A percentile compares a stretch with the other conserved stretches of the same genome.
Conservation (phyloP, 495 filamentous ascomycete species). For the Penicillium lagena region DNA sequence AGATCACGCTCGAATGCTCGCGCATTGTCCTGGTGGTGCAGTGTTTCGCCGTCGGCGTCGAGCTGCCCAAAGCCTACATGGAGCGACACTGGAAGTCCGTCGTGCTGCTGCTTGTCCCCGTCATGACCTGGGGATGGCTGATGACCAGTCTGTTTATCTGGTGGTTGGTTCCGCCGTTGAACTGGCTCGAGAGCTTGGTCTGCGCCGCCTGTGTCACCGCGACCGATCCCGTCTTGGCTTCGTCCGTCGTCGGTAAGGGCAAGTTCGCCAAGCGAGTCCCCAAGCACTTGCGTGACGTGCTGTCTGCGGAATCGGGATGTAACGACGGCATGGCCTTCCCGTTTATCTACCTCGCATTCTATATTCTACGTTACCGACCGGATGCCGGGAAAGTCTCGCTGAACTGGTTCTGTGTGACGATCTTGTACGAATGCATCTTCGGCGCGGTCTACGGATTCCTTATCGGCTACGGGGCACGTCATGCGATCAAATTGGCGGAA, state of each 20-base stretch:
- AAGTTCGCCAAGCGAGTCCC: slow-evolving; percentile 97
- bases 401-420: slow-evolving; percentile 85
- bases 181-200: slow-evolving; percentile 82
- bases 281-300: slow-evolving; percentile 89
- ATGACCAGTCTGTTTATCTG: slow-evolving; percentile 92
- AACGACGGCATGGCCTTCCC: slow-evolving; percentile 99
- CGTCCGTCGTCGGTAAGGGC: slow-evolving; percentile 96
- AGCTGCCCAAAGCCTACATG: slow-evolving; percentile 96
- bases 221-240: slow-evolving; percentile 95
- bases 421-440: slow-evolving; percentile 95
- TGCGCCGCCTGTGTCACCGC: slow-evolving; percentile 93
- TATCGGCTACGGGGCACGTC: slow-evolving; percentile 82
- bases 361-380: slow-evolving; percentile 74
- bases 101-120: slow-evolving; percentile 77
- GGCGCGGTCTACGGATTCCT: slow-evolving; percentile 84
- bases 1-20: slow-evolving; percentile 94
- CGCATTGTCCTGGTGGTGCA: slow-evolving; percentile 97
- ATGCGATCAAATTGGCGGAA: slow-evolving; percentile 87
- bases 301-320: slow-evolving; percentile 97
- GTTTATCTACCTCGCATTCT: slow-evolving; percentile 89
- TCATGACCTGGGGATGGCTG: slow-evolving; percentile 98
- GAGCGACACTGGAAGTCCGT: slow-evolving; percentile 97
- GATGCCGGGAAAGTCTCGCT: slow-evolving; percentile 62
- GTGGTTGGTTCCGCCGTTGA: slow-evolving; percentile 81
- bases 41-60: slow-evolving; percentile 98